Evolutionary conservation across 2,329 filamentous ascomycete species (phyloP).

Genomic region (Cordyceps militaris): DNA sequence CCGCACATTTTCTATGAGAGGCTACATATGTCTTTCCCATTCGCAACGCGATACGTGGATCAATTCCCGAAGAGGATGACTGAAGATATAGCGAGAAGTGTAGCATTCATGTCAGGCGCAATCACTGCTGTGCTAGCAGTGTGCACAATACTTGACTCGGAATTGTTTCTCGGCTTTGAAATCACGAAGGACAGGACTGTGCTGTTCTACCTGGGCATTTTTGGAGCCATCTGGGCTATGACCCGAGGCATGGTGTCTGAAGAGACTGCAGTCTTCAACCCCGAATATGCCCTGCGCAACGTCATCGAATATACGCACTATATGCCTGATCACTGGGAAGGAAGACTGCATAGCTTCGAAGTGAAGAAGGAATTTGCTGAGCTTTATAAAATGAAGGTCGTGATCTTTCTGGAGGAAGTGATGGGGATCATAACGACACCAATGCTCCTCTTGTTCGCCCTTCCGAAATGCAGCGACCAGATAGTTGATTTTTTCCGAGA

Average conservation of each 20-base stretch:
- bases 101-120: slow-evolving; percentile 82
- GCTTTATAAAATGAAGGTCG: slow-evolving; percentile 84
- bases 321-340: slow-evolving; percentile 81
- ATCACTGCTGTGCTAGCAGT: slow-evolving; percentile 79
- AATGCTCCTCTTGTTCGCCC: slow-evolving; percentile 76
- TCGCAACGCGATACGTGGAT: slow-evolving; percentile 84
- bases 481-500: slow-evolving; percentile 97
- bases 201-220: slow-evolving; percentile 80
- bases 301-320: slow-evolving; percentile 94
- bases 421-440: slow-evolving; percentile 89
- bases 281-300: slow-evolving; percentile 78
- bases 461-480: slow-evolving; percentile 83
- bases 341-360: slow-evolving; percentile 85
- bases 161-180: slow-evolving; percentile 86
- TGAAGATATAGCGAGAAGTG: slow-evolving; percentile 73
- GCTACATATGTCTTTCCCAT: slow-evolving; percentile 90
- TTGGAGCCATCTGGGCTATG: slow-evolving; percentile 76
- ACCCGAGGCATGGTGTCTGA: slow-evolving; percentile 79
- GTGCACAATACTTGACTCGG: slow-evolving; percentile 80
- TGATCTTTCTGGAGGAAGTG: slow-evolving; percentile 90
- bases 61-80: slow-evolving; percentile 96
- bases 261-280: slow-evolving; percentile 84
- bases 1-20: slow-evolving; percentile 86
- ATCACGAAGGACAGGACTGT: slow-evolving; percentile 83
- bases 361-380: slow-evolving; percentile 84